These are phyloP conservation scores for Sphenostylis stenocarpa DNA, from an alignment of 306 rosid genomes.

Conservation along the genomic window DNA sequence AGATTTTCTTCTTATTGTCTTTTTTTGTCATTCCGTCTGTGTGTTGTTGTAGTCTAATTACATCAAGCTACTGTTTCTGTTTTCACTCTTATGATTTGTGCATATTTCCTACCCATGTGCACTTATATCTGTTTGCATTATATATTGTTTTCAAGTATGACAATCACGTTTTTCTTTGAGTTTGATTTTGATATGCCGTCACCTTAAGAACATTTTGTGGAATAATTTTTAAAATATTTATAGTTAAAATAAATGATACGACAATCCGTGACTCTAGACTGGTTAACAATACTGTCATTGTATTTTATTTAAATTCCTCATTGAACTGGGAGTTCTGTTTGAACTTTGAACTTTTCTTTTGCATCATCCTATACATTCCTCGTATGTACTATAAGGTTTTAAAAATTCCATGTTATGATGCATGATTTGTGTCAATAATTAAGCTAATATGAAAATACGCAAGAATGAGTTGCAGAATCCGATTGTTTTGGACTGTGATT, in stretches of 20 bases:
- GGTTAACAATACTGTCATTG: not conserved
- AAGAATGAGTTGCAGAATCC: constrained; percentile 5
- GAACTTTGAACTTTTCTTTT: not conserved
- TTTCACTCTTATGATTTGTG: not conserved
- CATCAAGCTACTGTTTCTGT: not conserved
- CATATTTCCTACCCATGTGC: not conserved
- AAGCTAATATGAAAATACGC: not conserved
- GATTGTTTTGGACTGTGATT: not conserved
- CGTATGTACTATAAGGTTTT: not conserved
- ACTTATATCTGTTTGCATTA: not conserved
- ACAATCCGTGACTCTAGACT: not conserved
- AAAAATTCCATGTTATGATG: constrained; percentile 5
- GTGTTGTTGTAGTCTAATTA: not conserved
- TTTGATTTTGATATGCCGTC: not conserved
- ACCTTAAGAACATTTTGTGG: not conserved
- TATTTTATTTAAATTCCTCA: not conserved
- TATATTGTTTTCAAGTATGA: not conserved
- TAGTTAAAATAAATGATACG: not conserved
- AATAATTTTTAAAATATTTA: not conserved
- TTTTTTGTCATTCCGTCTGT: not conserved
- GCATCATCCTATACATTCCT: not conserved
- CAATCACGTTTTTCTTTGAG: not conserved
- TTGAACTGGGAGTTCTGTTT: constrained; percentile 1
- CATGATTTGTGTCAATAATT: not conserved
- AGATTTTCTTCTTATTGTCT: constrained; percentile 6